Evolutionary conservation across 129 eudicot genomes (phyloP), one percentile per base, ranked within the genome.

Genomic region (Calendula officinalis): DNA sequence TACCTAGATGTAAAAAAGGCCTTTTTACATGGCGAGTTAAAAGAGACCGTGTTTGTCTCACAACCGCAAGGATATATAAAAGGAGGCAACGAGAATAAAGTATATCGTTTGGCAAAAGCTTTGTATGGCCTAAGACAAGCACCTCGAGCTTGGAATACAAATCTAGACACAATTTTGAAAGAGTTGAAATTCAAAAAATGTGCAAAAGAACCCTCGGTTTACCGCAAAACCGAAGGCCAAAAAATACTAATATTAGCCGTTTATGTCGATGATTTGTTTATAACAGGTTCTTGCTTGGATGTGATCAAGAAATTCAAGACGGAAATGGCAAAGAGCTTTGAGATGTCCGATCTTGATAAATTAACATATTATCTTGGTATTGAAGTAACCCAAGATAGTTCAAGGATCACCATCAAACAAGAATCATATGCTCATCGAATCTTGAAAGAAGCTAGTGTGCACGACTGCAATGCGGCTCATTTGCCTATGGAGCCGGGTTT

Each of bases 1-100:
- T 30, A 56, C 36, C 42, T 56, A 3, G 62, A 56, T 12, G 63
- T 57, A 13, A 57, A 57, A 57, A n/a, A 46, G 1, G 46, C 63
- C 2, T 57, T 57, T 11, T 30, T 37, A 5, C 46, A 57, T 34
- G 43, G 62, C 10, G 63, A 57, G 3, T 42, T 34, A 4, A 56
- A 35, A 22, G 62, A 56, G 43, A 42, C 34, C 2, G 62, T 56
- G 4, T 37, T 36, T 38, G 63, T 57, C 32, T 0, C 1, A 13
- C 63, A 57, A 9, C 63, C 63, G 6, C n/a, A 57, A 2, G 47
- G 63, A 3, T 57, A 1, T 57, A 14, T 57, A 5, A 38, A 13
- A 12, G 36, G 38, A 3, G 63, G 63, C 12, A 3, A 8, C 6
- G 63, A 57, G 32, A 13, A 5, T 1, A 30, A 57, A 1, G 46